Base-by-base conservation (phyloP, 441 rosid species). In the Pelargonium citronellum region DNA sequence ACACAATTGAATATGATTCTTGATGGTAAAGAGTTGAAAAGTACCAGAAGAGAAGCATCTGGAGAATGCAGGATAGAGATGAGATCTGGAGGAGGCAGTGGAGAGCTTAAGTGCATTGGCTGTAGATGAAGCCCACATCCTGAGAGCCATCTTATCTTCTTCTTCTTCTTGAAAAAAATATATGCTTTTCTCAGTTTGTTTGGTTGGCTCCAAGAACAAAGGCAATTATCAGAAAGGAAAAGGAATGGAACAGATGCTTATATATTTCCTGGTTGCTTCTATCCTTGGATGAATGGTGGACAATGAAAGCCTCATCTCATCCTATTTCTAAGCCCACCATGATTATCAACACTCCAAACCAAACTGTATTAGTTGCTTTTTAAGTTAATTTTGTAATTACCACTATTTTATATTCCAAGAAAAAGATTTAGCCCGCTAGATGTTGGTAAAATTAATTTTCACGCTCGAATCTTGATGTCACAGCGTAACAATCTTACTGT, bases 51-150 rank as follows among this genome's bases (percentile, higher is more conserved):
- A 91, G 88, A 91, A 95, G 87, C 92, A 87, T 85, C 96, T 87
- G 61, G 90, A 83, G 71, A 77, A 87, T 3, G 88, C 71, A 34
- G 87, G 78, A 69, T 89, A 75, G 69, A 80, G 76, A 12, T 73
- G 73, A 71, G 90, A 51, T 69, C 69, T 87, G 24, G 62, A n/a
- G 75, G 87, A 79, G 57, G 83, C 83, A 66, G 76, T 81, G 49
- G 97, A 91, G 77, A 94, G 82, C 78, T 78, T 81, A 41, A 88
- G 87, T 69, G 95, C 96, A 74, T 88, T 91, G 69, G 93, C 98
- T 15, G 99, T 88, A 65, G 98, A 95, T 73, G 96, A 91, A 82
- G 91, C 96, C 97, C 98, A 92, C 80, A 90, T 84, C 80, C 96
- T 86, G 60, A 90, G 85, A 43, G 99, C 99, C 97, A 92, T 91